These are phyloP conservation scores for Venturia asperata DNA, from an alignment of 2,329 filamentous ascomycete genomes.

Conservation along the genomic window DNA sequence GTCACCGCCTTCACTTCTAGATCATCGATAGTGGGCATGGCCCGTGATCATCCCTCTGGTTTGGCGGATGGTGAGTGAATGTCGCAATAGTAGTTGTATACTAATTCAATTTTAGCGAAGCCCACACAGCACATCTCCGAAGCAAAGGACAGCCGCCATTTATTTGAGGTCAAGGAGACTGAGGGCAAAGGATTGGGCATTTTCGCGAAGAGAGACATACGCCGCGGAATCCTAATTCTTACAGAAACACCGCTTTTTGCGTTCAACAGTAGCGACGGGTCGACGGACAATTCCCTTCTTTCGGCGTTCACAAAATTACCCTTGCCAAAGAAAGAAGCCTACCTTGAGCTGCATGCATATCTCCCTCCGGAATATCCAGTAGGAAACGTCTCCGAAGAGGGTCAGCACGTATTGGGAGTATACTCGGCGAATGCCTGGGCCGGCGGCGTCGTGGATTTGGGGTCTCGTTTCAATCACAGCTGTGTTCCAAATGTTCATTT, in stretches of 20 bases:
- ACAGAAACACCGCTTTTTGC: slow-evolving; percentile 11
- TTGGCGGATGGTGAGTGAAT: neutral
- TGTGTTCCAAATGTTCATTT: slow-evolving; percentile 19
- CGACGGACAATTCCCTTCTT: neutral
- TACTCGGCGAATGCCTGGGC: slow-evolving; percentile 19
- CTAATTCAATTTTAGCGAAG: neutral
- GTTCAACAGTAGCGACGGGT: slow-evolving; percentile 8
- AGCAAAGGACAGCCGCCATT: slow-evolving; percentile 19
- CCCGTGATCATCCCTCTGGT: neutral
- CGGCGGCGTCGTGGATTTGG: slow-evolving; percentile 12
- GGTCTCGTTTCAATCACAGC: slow-evolving; percentile 18
- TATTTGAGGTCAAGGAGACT: slow-evolving; percentile 19
- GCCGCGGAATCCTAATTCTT: slow-evolving; percentile 4
- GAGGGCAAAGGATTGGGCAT: neutral
- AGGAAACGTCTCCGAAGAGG: slow-evolving; percentile 12
- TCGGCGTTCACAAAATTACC: neutral
- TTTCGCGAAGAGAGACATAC: slow-evolving; percentile 7
- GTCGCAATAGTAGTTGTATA: neutral
- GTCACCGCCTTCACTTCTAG: neutral
- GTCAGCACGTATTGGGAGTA: slow-evolving; percentile 10
- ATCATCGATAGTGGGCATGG: neutral
- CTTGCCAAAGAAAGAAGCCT: neutral
- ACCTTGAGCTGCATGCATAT: slow-evolving; percentile 13
- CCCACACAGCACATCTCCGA: neutral
- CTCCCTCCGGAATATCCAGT: neutral